Evolutionary conservation across 768 basidiomycete genomes (phyloP).

Genomic region (Suillus variegatus): DNA sequence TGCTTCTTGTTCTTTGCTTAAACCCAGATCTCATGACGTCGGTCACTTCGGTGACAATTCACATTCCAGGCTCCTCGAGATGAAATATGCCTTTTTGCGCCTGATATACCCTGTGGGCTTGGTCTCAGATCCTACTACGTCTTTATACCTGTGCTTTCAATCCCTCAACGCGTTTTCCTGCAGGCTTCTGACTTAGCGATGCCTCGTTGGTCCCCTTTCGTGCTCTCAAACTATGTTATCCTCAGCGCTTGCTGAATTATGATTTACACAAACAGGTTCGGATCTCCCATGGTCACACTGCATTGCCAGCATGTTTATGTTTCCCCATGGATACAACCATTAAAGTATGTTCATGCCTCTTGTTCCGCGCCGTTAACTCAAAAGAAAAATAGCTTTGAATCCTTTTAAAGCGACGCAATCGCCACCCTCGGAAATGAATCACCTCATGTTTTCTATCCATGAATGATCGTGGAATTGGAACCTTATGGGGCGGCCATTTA

Average conservation of each 20-base stretch:
- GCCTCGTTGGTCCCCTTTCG: slow-evolving; percentile 17
- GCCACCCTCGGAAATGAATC: slow-evolving; percentile 35
- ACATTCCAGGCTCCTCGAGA: slow-evolving; percentile 2
- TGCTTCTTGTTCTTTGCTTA: slow-evolving; percentile 4
- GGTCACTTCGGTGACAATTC: not conserved
- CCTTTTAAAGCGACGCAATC: slow-evolving; percentile 8
- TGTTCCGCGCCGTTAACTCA: not conserved
- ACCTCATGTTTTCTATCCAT: slow-evolving; percentile 31
- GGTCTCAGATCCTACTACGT: slow-evolving; percentile 4
- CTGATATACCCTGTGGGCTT: slow-evolving; percentile 4
- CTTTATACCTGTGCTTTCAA: slow-evolving; percentile 17
- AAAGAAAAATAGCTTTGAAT: not conserved
- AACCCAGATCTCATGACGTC: slow-evolving; percentile 4
- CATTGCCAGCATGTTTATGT: slow-evolving; percentile 2
- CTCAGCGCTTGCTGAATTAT: slow-evolving; percentile 8
- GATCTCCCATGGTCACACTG: slow-evolving; percentile 14
- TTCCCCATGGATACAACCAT: slow-evolving; percentile 23
- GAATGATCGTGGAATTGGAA: slow-evolving; percentile 26
- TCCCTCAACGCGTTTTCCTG: slow-evolving; percentile 9
- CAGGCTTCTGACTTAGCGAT: slow-evolving; percentile 8
- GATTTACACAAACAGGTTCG: slow-evolving; percentile 12
- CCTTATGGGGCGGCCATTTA: slow-evolving; percentile 21
- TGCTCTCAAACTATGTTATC: slow-evolving; percentile 19
- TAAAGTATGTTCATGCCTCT: not conserved
- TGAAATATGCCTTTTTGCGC: slow-evolving; percentile 8